Percentiles rank a stretch among this genome's conserved stretches.
These are phyloP conservation scores for Leccinum subgranulosum DNA, from an alignment of 768 basidiomycete species.

Conservation along the genomic window DNA sequence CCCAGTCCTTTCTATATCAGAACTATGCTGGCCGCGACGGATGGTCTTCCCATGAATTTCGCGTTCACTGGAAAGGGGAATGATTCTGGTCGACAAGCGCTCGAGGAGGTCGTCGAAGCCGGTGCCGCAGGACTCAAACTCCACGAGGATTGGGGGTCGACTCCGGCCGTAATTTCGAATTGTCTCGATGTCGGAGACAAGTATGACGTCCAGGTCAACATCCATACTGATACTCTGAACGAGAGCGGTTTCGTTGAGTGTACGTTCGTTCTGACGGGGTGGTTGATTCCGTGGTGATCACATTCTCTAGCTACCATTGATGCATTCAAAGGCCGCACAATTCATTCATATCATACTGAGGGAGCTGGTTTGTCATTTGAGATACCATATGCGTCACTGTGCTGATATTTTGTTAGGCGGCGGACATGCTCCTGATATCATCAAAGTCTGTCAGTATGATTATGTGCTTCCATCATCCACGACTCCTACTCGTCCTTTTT, in stretches of 20 bases:
- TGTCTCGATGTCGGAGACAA: constrained; percentile 81
- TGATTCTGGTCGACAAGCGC: constrained; percentile 68
- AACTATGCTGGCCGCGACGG: constrained; percentile 90
- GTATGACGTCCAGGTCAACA: constrained; percentile 93
- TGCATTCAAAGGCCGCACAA: constrained; percentile 87
- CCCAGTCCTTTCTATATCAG: constrained; percentile 85
- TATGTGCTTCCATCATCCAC: constrained; percentile 97
- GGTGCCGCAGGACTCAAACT: constrained; percentile 91
- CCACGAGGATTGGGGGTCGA: constrained; percentile 97
- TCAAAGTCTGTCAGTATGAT: constrained; percentile 86
- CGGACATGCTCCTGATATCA: constrained; percentile 97
- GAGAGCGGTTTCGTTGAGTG: constrained; percentile 97
- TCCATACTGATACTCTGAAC: constrained; percentile 96
- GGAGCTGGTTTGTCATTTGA: constrained; percentile 66
- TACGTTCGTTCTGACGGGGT: constrained; percentile 34
- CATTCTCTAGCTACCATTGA: constrained; percentile 67
- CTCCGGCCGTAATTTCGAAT: constrained; percentile 75
- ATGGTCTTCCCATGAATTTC: constrained; percentile 87
- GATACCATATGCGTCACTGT: background rate
- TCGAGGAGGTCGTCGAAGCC: constrained; percentile 79
- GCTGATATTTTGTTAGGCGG: constrained; percentile 50
- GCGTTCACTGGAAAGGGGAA: constrained; percentile 97
- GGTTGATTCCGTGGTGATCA: constrained; percentile 5
- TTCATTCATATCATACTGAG: constrained; percentile 97
- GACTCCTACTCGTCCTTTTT: constrained; percentile 92